Conservation (phyloP, 192 early-diverging fungal genomes). For the Lunasporangiospora selenospora region DNA sequence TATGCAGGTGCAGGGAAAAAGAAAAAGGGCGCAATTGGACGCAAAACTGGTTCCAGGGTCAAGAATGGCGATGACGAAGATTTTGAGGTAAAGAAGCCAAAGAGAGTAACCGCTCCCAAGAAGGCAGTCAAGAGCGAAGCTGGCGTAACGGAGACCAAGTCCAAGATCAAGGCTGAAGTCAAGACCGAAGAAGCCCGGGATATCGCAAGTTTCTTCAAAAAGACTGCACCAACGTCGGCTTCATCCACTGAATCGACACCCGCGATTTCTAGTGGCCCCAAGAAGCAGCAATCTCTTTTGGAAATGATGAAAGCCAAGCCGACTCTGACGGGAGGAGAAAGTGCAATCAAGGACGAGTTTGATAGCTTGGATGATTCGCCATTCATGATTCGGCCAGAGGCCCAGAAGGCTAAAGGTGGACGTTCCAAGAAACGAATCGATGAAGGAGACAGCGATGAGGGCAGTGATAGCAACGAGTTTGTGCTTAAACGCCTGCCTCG, state of each 20-base stretch:
- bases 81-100: conserved; percentile 26
- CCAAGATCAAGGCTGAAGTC: conserved; percentile 55
- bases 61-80: conserved; percentile 44
- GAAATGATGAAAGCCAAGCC: conserved; percentile 42
- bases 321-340: not conserved
- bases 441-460: conserved; percentile 11
- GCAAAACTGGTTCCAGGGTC: conserved; percentile 21
- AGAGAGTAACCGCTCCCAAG: conserved; percentile 30
- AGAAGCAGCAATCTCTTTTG: conserved; percentile 39
- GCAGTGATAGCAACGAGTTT: not conserved
- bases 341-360: conserved; percentile 7
- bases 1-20: conserved; percentile 36
- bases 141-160: conserved; percentile 38
- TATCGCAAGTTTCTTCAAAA: conserved; percentile 13
- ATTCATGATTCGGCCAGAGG: not conserved
- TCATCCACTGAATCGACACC: not conserved
- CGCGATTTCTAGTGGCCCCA: not conserved
- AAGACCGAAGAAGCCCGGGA: conserved; percentile 46
- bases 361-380: conserved; percentile 6
- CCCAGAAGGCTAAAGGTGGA: not conserved
- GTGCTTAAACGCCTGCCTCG: too few relatives aligned
- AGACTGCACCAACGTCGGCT: not conserved
- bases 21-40: conserved; percentile 4
- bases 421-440: conserved; percentile 25
- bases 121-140: conserved; percentile 44